Evolutionary conservation across 352 stramenopile species (phyloP).

Genomic region (Phytophthora multivora): DNA sequence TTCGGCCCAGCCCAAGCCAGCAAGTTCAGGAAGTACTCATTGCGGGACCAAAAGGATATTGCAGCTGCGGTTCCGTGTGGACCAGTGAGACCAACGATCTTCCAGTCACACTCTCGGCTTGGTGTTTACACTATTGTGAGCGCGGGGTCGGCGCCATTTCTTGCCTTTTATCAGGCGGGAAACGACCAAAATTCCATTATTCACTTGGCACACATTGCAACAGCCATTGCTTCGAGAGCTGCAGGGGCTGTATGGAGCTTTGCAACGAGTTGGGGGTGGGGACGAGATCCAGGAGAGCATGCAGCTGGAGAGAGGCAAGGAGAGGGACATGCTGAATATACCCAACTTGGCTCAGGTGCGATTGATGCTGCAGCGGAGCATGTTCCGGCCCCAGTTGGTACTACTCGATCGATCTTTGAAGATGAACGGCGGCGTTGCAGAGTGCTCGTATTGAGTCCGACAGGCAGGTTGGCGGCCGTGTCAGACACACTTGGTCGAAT

Average conservation of each 20-base stretch:
- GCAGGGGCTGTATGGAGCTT: constrained; percentile 84
- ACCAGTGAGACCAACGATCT: constrained; percentile 71
- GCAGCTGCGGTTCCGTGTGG: constrained; percentile 67
- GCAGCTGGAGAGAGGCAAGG: constrained; percentile 14
- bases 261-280: constrained; percentile 84
- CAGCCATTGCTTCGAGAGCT: constrained; percentile 73
- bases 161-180: constrained; percentile 84
- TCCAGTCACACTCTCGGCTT: constrained; percentile 79
- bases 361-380: constrained; percentile 71
- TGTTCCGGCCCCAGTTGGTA: constrained; percentile 65
- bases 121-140: constrained; percentile 78
- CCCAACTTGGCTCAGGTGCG: constrained; percentile 29
- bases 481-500: constrained; percentile 79
- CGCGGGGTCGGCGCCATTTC: constrained; percentile 64
- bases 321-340: constrained; percentile 25
- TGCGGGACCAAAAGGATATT: constrained; percentile 75
- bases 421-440: constrained; percentile 64
- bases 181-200: constrained; percentile 90
- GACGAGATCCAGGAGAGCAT: constrained; percentile 8
- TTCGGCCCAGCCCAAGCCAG: constrained; percentile 69
- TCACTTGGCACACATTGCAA: constrained; percentile 85
- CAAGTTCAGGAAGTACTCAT: constrained; percentile 83
- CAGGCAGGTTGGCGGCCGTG: constrained; percentile 67
- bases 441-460: constrained; percentile 72
- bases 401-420: constrained; percentile 57